Conservation (phyloP, 768 basidiomycete genomes). For the Suillus placidus region DNA sequence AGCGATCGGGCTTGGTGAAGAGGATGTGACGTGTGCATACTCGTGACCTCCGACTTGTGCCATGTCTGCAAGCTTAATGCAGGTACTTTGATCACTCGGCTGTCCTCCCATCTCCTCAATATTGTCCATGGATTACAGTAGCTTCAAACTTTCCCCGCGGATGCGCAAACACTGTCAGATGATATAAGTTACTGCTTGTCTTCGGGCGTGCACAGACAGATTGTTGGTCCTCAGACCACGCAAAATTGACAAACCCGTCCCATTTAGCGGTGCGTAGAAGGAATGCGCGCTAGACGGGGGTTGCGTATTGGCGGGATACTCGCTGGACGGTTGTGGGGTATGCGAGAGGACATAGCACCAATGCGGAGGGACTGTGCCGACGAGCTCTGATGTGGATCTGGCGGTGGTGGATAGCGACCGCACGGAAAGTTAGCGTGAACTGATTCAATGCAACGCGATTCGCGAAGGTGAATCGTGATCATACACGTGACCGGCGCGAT, state of each 20-base stretch:
- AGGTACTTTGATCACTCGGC: conserved; percentile 32
- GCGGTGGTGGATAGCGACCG: neutral
- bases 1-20: conserved; percentile 1
- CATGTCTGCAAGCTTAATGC: conserved; percentile 58
- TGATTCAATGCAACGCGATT: neutral
- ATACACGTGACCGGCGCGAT: conserved; percentile 2
- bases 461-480: neutral
- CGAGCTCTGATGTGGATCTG: conserved; percentile 27
- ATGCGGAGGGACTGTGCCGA: conserved; percentile 58
- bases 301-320: conserved; percentile 51
- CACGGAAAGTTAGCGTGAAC: conserved; percentile 1
- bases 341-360: conserved; percentile 59
- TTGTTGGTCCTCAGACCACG: conserved; percentile 45
- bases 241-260: conserved; percentile 64
- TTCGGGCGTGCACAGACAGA: conserved; percentile 16
- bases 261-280: conserved; percentile 45
- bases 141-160: conserved; percentile 50
- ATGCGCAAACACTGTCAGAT: conserved; percentile 56
- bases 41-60: conserved; percentile 86
- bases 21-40: conserved; percentile 43
- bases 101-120: conserved; percentile 46
- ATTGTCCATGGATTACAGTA: conserved; percentile 48
- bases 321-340: conserved; percentile 47
- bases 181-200: conserved; percentile 29
- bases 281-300: conserved; percentile 54